phyloP scores from a whole-genome alignment of 2,329 filamentous ascomycete species.

The Apiospora hydei region DNA sequence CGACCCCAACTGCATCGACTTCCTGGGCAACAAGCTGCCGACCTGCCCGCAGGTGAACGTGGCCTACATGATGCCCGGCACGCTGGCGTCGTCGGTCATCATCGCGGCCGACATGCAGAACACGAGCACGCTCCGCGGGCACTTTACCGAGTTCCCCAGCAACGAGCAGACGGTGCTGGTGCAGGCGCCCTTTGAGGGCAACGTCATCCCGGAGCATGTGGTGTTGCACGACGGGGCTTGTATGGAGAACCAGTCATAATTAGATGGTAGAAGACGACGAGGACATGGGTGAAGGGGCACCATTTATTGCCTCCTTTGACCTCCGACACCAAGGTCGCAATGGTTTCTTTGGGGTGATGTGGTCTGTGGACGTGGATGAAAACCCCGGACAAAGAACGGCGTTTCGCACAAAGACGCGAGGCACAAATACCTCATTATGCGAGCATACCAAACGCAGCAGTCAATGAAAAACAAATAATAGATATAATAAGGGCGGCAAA shows the following conservation, averaged over 20 bases:
- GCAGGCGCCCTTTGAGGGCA: constrained; percentile 40
- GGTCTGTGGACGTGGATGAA: too few relatives aligned
- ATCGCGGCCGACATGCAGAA: constrained; percentile 41
- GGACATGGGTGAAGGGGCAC: neutral
- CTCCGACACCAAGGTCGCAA: neutral
- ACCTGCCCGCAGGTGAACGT: constrained; percentile 28
- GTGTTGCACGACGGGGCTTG: constrained; percentile 43
- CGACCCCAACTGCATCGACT: constrained; percentile 23
- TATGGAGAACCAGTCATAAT: neutral
- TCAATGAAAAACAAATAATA: neutral
- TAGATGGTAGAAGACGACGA: neutral
- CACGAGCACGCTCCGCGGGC: constrained; percentile 39
- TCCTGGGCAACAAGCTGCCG: neutral
- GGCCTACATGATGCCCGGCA: constrained; percentile 43
- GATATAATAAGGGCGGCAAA: neutral
- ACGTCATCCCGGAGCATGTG: constrained; percentile 37
- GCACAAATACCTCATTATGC: neutral
- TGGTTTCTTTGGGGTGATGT: neutral
- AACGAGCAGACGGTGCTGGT: constrained; percentile 43
- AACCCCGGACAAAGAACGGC: too few relatives aligned
- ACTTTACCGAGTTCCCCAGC: constrained; percentile 45
- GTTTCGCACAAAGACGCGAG: too few relatives aligned
- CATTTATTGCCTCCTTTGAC: neutral
- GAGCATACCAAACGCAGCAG: neutral
- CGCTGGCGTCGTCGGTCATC: constrained; percentile 40